These are phyloP conservation scores for Alternaria ethzedia DNA, from an alignment of 2,329 filamentous ascomycete genomes.

Conservation along the genomic window DNA sequence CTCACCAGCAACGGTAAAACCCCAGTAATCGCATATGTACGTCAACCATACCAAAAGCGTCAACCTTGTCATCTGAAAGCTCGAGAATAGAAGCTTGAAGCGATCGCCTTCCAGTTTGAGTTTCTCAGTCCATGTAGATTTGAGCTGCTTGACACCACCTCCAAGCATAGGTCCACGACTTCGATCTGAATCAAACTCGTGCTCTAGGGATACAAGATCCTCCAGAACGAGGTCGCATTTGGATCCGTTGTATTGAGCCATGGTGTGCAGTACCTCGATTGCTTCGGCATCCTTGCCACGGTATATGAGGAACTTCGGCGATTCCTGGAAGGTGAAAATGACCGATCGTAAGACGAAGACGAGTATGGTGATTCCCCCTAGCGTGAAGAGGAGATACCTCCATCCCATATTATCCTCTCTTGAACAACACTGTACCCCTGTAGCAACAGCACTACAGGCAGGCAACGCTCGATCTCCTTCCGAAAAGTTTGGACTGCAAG, in stretches of 20 bases:
- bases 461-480: conserved; percentile 49
- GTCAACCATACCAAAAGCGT: conserved; percentile 59
- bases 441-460: conserved; percentile 51
- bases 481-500: conserved; percentile 60
- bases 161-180: conserved; percentile 38
- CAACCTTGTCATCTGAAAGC: conserved; percentile 51
- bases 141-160: conserved; percentile 37
- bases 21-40: conserved; percentile 60
- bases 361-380: conserved; percentile 49
- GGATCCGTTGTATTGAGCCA: conserved; percentile 52
- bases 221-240: conserved; percentile 43
- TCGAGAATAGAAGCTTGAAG: conserved; percentile 56
- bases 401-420: conserved; percentile 53
- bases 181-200: conserved; percentile 33
- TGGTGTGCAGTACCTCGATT: conserved; percentile 53
- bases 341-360: conserved; percentile 61
- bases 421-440: conserved; percentile 46
- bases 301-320: conserved; percentile 65
- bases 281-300: conserved; percentile 60
- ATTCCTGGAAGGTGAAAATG: conserved; percentile 63
- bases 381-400: conserved; percentile 52
- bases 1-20: conserved; percentile 56
- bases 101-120: conserved; percentile 50
- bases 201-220: conserved; percentile 45
- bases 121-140: conserved; percentile 42